These are phyloP conservation scores for Aspergillus melleus DNA, from an alignment of 2,329 filamentous ascomycete species.

Conservation along the genomic window DNA sequence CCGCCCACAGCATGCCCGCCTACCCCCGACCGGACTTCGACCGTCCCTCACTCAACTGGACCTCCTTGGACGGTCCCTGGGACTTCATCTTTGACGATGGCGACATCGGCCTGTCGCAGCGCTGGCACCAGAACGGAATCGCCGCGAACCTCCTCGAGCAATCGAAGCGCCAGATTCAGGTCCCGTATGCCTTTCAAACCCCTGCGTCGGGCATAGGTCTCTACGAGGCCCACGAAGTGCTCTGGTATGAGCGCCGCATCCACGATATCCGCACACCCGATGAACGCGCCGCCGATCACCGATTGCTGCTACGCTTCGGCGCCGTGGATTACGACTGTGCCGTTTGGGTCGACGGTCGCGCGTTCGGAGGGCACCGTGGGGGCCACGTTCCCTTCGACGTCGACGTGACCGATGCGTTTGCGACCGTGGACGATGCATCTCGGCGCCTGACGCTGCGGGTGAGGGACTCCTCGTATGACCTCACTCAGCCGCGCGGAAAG, in stretches of 20 bases:
- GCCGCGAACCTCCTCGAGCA: conserved; percentile 39
- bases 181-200: conserved; percentile 67
- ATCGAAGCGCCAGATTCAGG: conserved; percentile 56
- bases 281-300: conserved; percentile 43
- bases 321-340: conserved; percentile 53
- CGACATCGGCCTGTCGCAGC: conserved; percentile 54
- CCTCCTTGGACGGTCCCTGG: conserved; percentile 64
- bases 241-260: conserved; percentile 64
- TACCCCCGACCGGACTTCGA: conserved; percentile 68
- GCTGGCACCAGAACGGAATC: conserved; percentile 57
- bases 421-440: conserved; percentile 8
- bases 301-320: conserved; percentile 48
- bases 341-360: conserved; percentile 57
- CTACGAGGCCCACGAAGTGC: conserved; percentile 62
- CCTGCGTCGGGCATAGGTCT: conserved; percentile 64
- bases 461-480: conserved; percentile 63
- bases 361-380: conserved; percentile 55
- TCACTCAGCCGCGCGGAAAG: conserved; percentile 66
- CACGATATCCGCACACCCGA: conserved; percentile 49
- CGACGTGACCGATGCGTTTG: conserved; percentile 51
- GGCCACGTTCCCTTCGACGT: conserved; percentile 64
- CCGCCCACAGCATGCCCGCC: not conserved
- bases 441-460: conserved; percentile 58
- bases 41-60: conserved; percentile 57
- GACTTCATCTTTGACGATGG: conserved; percentile 65